A percentile compares a stretch with the other conserved stretches of the same genome.
Evolutionary conservation across 208 protist genomes (phyloP).

Genomic region (Trypanosoma cruzi): DNA sequence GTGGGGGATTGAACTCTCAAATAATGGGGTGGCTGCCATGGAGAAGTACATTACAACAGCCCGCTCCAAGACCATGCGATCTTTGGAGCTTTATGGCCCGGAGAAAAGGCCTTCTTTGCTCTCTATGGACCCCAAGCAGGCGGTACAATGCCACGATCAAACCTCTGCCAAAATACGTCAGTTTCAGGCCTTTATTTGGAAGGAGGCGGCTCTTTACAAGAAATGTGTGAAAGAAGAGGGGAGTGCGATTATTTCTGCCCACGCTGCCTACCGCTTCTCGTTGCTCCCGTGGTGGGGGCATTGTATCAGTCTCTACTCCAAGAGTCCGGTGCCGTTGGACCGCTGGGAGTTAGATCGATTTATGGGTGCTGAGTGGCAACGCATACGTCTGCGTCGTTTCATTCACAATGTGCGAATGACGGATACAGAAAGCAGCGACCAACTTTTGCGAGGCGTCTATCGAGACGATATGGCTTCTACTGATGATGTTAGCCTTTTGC

Average conservation of each 20-base stretch:
- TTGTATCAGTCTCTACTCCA: conserved; percentile 21
- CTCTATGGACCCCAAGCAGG: conserved; percentile 1
- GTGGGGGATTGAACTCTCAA: conserved; percentile 27
- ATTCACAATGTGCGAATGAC: conserved; percentile 22
- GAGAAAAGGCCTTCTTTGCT: not conserved
- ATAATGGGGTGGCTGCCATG: conserved; percentile 23
- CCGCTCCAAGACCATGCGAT: conserved; percentile 3
- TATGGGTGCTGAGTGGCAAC: conserved; percentile 35
- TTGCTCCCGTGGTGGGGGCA: conserved; percentile 37
- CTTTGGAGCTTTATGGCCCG: not conserved
- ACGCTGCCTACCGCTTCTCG: conserved; percentile 33
- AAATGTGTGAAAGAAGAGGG: conserved; percentile 21
- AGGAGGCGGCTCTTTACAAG: conserved; percentile 3
- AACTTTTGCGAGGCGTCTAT: conserved; percentile 14
- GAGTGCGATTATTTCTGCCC: conserved; percentile 24
- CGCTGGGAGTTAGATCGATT: conserved; percentile 38
- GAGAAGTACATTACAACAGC: conserved; percentile 19
- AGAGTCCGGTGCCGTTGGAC: conserved; percentile 15
- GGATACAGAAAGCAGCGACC: not conserved
- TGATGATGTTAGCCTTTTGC: conserved; percentile 31
- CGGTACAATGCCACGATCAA: conserved; percentile 1
- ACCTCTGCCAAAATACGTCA: not conserved
- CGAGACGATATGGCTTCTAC: not conserved
- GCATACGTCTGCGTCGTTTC: conserved; percentile 31
- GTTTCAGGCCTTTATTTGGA: conserved; percentile 11